Evolutionary conservation across 768 basidiomycete species (phyloP).

Genomic region (Grammothele lineata): DNA sequence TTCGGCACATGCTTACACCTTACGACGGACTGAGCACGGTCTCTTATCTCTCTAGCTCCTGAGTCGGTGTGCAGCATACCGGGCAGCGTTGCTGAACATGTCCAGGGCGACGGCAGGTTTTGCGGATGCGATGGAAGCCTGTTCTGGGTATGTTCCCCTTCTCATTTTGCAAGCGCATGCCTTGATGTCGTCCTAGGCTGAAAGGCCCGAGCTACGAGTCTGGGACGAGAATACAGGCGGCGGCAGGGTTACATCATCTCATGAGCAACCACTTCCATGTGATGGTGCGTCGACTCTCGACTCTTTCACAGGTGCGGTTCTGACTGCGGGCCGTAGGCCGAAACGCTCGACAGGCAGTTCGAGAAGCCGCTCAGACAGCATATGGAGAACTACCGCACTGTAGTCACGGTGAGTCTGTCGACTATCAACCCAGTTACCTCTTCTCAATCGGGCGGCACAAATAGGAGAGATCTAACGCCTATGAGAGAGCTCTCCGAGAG

Average conservation of each 20-base stretch:
- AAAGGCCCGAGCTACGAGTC: conserved; percentile 80
- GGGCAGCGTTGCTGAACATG: conserved; percentile 74
- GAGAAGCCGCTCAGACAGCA: conserved; percentile 88
- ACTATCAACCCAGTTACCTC: not conserved
- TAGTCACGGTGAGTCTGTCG: conserved; percentile 53
- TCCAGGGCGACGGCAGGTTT: conserved; percentile 80
- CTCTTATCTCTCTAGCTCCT: conserved; percentile 53
- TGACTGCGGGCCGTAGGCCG: conserved; percentile 47
- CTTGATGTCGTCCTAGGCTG: conserved; percentile 38
- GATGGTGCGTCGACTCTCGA: conserved; percentile 47
- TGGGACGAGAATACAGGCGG: conserved; percentile 78
- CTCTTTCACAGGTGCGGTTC: not conserved
- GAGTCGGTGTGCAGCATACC: conserved; percentile 72
- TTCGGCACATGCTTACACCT: not conserved
- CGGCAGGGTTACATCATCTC: conserved; percentile 86
- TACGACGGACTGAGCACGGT: not conserved
- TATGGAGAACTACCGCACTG: conserved; percentile 71
- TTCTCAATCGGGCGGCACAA: conserved; percentile 1
- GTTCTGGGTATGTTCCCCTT: conserved; percentile 59
- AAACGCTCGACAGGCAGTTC: conserved; percentile 81
- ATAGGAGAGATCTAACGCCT: conserved; percentile 80
- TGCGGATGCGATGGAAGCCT: conserved; percentile 82
- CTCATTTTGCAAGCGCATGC: not conserved
- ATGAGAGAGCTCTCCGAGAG: conserved; percentile 78
- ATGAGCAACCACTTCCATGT: conserved; percentile 93